A percentile compares a stretch with the other conserved stretches of the same genome.
These are phyloP conservation scores for Ceratocystis cacaofunesta DNA, from an alignment of 2,329 filamentous ascomycete genomes.

Conservation along the genomic window DNA sequence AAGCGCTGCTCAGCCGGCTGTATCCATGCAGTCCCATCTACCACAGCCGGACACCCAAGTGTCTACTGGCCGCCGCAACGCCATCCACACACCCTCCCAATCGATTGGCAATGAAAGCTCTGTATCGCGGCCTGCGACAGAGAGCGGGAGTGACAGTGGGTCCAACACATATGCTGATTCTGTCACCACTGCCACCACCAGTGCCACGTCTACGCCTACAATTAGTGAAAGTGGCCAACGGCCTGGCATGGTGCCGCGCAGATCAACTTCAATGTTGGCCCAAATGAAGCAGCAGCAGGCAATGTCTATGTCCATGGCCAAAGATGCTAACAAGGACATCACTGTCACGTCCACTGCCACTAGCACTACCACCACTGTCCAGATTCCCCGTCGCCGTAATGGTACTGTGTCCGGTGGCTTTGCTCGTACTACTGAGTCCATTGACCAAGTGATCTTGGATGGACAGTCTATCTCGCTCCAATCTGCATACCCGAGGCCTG, in stretches of 20 bases:
- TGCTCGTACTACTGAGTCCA: slow-evolving; percentile 3
- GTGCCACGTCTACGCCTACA: background rate
- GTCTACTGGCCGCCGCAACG: slow-evolving; percentile 8
- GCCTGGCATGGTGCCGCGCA: slow-evolving; percentile 11
- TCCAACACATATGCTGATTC: slow-evolving; percentile 12
- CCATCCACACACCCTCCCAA: slow-evolving; percentile 9
- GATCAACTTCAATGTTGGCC: slow-evolving; percentile 14
- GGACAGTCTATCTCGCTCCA: slow-evolving; percentile 10
- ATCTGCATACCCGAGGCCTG: slow-evolving; percentile 9
- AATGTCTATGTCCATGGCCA: background rate
- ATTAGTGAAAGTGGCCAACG: slow-evolving; percentile 3
- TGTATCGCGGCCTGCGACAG: slow-evolving; percentile 1
- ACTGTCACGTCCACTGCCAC: slow-evolving; percentile 9
- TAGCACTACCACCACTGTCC: slow-evolving; percentile 11
- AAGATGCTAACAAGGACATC: slow-evolving; percentile 3
- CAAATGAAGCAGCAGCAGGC: slow-evolving; percentile 7
- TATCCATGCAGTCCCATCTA: background rate
- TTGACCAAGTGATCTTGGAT: slow-evolving; percentile 10
- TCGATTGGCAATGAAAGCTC: slow-evolving; percentile 8
- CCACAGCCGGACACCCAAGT: slow-evolving; percentile 8
- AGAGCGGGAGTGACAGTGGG: slow-evolving; percentile 12
- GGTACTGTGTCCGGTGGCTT: slow-evolving; percentile 11
- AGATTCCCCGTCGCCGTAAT: slow-evolving; percentile 10
- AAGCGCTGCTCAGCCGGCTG: background rate
- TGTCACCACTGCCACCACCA: slow-evolving; percentile 10